These are phyloP conservation scores for Cercophora newfieldiana DNA, from an alignment of 495 filamentous ascomycete genomes.

Conservation along the genomic window DNA sequence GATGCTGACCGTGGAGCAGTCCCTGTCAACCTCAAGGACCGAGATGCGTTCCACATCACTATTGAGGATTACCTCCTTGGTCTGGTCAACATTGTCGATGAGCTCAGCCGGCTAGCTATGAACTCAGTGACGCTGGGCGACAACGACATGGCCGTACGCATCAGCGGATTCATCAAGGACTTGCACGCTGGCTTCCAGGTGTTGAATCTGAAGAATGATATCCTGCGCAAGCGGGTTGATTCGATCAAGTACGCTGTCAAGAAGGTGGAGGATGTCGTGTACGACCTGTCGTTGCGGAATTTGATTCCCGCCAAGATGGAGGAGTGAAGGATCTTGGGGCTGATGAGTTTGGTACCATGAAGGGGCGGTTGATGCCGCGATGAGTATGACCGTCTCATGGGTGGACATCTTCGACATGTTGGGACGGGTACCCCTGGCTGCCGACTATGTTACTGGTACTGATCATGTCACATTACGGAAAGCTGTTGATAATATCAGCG, in stretches of 20 bases:
- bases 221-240: conserved; percentile 81
- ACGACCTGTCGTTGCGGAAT: conserved; percentile 86
- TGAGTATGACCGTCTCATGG: no score
- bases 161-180: conserved; percentile 92
- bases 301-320: conserved; percentile 58
- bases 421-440: no score
- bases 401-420: no score
- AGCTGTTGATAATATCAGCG: no score
- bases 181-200: conserved; percentile 94
- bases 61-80: conserved; percentile 95
- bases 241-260: conserved; percentile 96
- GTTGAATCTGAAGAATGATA: conserved; percentile 95
- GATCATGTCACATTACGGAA: no score
- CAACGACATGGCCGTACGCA: conserved; percentile 75
- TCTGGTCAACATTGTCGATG: conserved; percentile 82
- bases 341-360: no score
- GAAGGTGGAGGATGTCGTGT: conserved; percentile 97
- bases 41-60: conserved; percentile 89
- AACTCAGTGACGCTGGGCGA: conserved; percentile 95
- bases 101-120: conserved; percentile 87
- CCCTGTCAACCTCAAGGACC: conserved; percentile 89
- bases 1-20: conserved; percentile 51
- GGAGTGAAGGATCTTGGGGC: conserved; percentile 17
- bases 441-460: no score
- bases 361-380: no score